Evolutionary conservation across 164 flowering plant genomes (phyloP), one percentile per base, ranked within the genome.

Genomic region (Piper longum): DNA sequence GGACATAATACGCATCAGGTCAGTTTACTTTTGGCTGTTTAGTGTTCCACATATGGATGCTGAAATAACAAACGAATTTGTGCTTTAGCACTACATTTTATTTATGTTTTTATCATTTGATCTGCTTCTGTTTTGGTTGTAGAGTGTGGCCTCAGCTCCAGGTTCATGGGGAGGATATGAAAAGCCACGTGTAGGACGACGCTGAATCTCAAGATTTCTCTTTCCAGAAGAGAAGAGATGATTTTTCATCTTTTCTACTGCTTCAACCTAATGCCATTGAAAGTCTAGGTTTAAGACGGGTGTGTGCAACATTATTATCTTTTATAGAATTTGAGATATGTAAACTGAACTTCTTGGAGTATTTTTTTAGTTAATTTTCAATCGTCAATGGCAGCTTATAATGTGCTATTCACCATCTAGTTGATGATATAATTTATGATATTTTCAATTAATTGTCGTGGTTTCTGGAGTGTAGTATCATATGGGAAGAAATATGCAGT

Each of bases 91-190:
- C n/a, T 17, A 7, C 17, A 16, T n/a, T 57, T 57, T 57, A 7
- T 11, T 3, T 5, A 16, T 13, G 13, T 56, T 19, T 42, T 39
- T 41, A 7, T 18, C 6, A 51, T 9, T 43, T 62, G 19, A 48
- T 60, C 18, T 60, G 44, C 57, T 45, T 45, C 43, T 54, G 26
- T 68, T 6, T 17, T 64, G 44, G 61, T 68, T 62, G 41, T 77
- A 92, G 96, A 88, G 86, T 74, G 70, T 72, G 76, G 95, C 86
- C 13, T 61, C 83, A 8, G 81, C 85, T 63, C 74, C 98, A 59
- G 78, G 81, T 67, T 78, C 84, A 9, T 77, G 86, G 86, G 87
- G 81, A 62, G 95, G 82, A 67, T 72, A 68, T 67, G 95, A 87
- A 52, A 85, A 84, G 74, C 59, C 86, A 59, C 89, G 82, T 55